Evolutionary conservation across 2,329 filamentous ascomycete genomes (phyloP).

Genomic region (Thielaviopsis euricoi): DNA sequence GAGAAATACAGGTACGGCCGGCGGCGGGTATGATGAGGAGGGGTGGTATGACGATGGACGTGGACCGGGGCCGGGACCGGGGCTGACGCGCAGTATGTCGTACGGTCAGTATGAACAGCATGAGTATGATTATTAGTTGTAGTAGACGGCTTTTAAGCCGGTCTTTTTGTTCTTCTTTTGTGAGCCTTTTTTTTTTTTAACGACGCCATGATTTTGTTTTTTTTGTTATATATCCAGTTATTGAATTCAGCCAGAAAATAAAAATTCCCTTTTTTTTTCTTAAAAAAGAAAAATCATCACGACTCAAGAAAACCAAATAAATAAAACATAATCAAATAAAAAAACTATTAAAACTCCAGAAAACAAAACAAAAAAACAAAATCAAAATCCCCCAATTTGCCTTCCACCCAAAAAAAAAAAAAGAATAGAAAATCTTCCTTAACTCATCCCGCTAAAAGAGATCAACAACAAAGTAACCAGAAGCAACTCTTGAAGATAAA

Average conservation of each 20-base stretch:
- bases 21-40: background rate
- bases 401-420: background rate
- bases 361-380: background rate
- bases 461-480: background rate
- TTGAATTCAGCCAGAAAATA: no score
- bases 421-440: no score
- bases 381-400: background rate
- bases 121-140: background rate
- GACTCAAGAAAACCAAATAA: no score
- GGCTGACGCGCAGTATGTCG: background rate
- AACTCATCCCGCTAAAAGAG: background rate
- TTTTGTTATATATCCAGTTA: no score
- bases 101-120: background rate
- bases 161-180: background rate
- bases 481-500: background rate
- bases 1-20: background rate
- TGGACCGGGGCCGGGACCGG: no score
- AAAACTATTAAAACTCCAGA: no score
- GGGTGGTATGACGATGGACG: background rate
- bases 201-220: background rate
- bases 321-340: no score
- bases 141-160: background rate
- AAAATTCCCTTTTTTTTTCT: no score
- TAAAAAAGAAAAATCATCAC: no score
- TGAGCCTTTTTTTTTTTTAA: background rate